Percentiles rank a stretch among this genome's conserved stretches.
Evolutionary conservation across 2,329 filamentous ascomycete genomes (phyloP).

Genomic region (Aureobasidium sp.): DNA sequence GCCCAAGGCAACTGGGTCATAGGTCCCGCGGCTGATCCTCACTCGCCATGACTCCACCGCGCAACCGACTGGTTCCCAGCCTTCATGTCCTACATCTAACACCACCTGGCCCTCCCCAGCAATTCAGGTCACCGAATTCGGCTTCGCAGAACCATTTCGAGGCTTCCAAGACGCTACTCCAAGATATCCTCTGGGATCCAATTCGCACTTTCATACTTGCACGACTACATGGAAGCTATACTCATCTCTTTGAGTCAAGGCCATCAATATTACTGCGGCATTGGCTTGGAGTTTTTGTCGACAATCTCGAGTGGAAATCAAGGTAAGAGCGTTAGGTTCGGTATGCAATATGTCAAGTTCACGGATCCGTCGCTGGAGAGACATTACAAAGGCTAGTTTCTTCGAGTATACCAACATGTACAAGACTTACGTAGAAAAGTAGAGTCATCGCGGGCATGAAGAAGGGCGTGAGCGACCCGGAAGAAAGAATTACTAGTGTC

Average conservation of each 20-base stretch:
- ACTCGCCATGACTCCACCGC: slow-evolving; percentile 29
- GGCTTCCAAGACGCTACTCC: slow-evolving; percentile 20
- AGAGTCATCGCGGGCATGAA: background rate
- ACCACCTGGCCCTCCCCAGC: slow-evolving; percentile 23
- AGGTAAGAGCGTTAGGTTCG: slow-evolving; percentile 29
- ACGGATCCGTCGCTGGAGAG: slow-evolving; percentile 26
- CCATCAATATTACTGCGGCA: slow-evolving; percentile 26
- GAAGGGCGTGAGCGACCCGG: background rate
- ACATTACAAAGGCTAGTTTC: slow-evolving; percentile 32
- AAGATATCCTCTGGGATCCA: slow-evolving; percentile 25
- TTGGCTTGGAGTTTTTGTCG: slow-evolving; percentile 30
- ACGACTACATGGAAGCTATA: slow-evolving; percentile 28
- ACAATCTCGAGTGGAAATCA: slow-evolving; percentile 30
- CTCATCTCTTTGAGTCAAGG: slow-evolving; percentile 26
- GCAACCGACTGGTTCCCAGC: slow-evolving; percentile 28
- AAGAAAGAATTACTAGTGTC: no score
- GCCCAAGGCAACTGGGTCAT: slow-evolving; percentile 36
- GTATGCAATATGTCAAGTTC: slow-evolving; percentile 29
- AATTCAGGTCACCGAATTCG: slow-evolving; percentile 30
- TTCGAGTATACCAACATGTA: slow-evolving; percentile 32
- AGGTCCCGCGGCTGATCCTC: slow-evolving; percentile 32
- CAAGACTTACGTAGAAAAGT: slow-evolving; percentile 17
- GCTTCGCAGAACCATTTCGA: slow-evolving; percentile 30
- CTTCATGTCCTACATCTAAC: slow-evolving; percentile 29
- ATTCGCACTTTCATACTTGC: slow-evolving; percentile 24